These are phyloP conservation scores for Neurospora sp. DNA, from an alignment of 495 filamentous ascomycete genomes.

Conservation along the genomic window DNA sequence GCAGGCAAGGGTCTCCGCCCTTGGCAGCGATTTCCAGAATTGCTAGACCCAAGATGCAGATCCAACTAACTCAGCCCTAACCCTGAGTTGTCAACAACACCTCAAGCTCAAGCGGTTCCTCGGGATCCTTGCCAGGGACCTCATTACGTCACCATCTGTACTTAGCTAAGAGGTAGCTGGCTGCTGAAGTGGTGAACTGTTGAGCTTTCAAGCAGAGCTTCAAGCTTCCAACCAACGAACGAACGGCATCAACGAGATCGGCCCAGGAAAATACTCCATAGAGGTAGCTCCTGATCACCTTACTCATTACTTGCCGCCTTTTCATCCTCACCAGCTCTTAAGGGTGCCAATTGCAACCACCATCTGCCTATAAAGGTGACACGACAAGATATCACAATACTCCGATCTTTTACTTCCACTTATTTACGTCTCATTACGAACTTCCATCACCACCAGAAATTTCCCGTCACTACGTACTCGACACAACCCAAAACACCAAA, in stretches of 20 bases:
- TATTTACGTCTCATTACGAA: neutral
- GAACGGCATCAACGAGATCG: neutral
- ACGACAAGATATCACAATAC: neutral
- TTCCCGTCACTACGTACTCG: too few species aligned
- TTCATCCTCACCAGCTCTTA: neutral
- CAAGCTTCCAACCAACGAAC: neutral
- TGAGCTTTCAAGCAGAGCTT: neutral
- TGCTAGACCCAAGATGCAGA: neutral
- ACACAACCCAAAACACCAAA: neutral
- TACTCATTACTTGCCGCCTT: neutral
- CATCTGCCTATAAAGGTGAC: neutral
- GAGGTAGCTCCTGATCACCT: neutral
- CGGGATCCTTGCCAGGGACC: neutral
- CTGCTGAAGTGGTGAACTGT: neutral
- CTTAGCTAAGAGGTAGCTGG: neutral
- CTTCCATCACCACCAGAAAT: neutral
- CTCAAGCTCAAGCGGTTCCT: neutral
- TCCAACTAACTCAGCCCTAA: neutral
- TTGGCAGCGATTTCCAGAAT: neutral
- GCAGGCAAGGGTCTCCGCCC: neutral
- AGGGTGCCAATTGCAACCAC: too few species aligned
- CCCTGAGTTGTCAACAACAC: neutral
- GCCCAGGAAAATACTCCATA: neutral
- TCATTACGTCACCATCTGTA: neutral
- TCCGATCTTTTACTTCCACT: neutral